These are phyloP conservation scores for Aphanoascus verrucosus DNA, from an alignment of 2,329 filamentous ascomycete species.

Conservation along the genomic window DNA sequence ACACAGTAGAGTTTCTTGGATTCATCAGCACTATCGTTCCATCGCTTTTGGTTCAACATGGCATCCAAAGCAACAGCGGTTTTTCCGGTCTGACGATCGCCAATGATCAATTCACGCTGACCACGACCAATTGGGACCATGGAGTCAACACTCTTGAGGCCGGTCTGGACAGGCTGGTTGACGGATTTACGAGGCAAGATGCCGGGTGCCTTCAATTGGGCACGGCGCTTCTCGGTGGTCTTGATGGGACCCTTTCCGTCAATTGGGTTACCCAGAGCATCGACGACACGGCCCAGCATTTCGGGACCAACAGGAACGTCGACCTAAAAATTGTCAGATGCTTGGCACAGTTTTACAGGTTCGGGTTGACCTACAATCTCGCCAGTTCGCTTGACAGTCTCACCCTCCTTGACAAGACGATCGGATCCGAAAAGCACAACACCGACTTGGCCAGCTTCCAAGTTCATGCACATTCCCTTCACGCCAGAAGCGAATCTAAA, in stretches of 20 bases:
- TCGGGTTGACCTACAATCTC: slow-evolving; percentile 69
- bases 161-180: slow-evolving; percentile 97
- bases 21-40: slow-evolving; percentile 83
- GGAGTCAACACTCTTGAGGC: slow-evolving; percentile 97
- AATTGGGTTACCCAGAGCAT: slow-evolving; percentile 97
- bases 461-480: slow-evolving; percentile 99
- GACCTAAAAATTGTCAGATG: slow-evolving; percentile 48
- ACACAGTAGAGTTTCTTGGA: slow-evolving; percentile 98
- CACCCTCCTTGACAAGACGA: slow-evolving; percentile 98
- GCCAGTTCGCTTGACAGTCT: slow-evolving; percentile 99
- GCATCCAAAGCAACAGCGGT: slow-evolving; percentile 95
- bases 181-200: slow-evolving; percentile 95
- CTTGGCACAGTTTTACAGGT: neutral
- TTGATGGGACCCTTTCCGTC: slow-evolving; percentile 98
- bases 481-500: slow-evolving; percentile 94
- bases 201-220: slow-evolving; percentile 96
- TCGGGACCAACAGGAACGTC: slow-evolving; percentile 89
- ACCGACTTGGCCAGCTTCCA: slow-evolving; percentile 99
- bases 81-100: slow-evolving; percentile 99
- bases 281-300: slow-evolving; percentile 94
- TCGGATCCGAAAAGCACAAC: slow-evolving; percentile 99
- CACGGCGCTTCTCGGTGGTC: slow-evolving; percentile 82
- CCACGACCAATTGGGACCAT: slow-evolving; percentile 99
- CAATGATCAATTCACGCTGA: slow-evolving; percentile 99
- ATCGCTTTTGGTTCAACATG: slow-evolving; percentile 98